Evolutionary conservation across 2,329 filamentous ascomycete species (phyloP).

Genomic region (Xylariaceae sp.): DNA sequence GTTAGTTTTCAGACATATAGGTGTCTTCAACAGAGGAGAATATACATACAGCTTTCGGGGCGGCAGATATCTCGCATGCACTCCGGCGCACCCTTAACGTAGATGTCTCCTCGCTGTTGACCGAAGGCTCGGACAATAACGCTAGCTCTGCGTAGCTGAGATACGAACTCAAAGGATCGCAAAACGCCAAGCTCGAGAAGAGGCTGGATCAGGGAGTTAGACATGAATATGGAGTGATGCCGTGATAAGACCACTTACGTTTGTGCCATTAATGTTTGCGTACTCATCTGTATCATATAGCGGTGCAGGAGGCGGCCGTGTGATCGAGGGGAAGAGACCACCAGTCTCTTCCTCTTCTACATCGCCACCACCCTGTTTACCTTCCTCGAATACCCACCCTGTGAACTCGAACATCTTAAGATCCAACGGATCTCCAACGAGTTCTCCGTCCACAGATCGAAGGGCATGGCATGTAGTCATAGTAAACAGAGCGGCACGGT

Average conservation of each 20-base stretch:
- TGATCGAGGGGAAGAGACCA: slow-evolving; percentile 80
- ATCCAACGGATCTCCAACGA: slow-evolving; percentile 90
- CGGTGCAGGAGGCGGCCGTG: slow-evolving; percentile 64
- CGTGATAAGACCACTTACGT: slow-evolving; percentile 21
- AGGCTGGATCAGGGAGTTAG: slow-evolving; percentile 32
- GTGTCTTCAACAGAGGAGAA: neutral
- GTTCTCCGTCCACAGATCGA: slow-evolving; percentile 76
- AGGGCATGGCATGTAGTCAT: slow-evolving; percentile 98
- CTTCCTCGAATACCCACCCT: slow-evolving; percentile 86
- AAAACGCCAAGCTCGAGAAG: slow-evolving; percentile 83
- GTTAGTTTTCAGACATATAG: slow-evolving; percentile 16
- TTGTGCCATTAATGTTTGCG: slow-evolving; percentile 26
- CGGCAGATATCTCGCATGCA: slow-evolving; percentile 92
- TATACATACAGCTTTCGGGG: slow-evolving; percentile 66
- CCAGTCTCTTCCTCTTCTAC: slow-evolving; percentile 68
- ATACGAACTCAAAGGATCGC: slow-evolving; percentile 90
- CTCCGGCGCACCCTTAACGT: slow-evolving; percentile 94
- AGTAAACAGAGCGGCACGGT: slow-evolving; percentile 69
- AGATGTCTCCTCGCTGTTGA: slow-evolving; percentile 76
- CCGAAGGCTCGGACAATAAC: slow-evolving; percentile 88
- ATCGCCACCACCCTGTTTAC: slow-evolving; percentile 60
- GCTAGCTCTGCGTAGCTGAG: slow-evolving; percentile 84
- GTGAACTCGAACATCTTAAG: slow-evolving; percentile 99
- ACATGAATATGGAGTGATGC: neutral
- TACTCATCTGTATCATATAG: slow-evolving; percentile 42